A percentile compares a stretch with the other conserved stretches of the same genome.
Evolutionary conservation across 1,284 basidiomycete genomes (phyloP).

Genomic region (Clitocybe nebularis): DNA sequence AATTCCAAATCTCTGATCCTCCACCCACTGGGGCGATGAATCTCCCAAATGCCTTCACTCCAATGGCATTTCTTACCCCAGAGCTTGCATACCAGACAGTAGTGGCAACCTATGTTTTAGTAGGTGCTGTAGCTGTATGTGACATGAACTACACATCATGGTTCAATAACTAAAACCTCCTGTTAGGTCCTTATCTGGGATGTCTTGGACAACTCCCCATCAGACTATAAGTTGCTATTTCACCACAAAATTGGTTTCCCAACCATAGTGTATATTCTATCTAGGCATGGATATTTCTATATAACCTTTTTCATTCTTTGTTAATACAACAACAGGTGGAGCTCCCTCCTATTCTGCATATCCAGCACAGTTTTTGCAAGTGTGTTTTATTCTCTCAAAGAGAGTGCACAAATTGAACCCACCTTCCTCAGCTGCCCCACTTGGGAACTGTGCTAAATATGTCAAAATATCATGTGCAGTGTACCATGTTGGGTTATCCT

Average conservation of each 20-base stretch:
- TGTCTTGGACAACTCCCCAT: neutral
- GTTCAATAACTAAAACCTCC: neutral
- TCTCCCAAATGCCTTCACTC: neutral
- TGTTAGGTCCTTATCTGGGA: neutral
- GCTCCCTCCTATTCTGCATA: neutral
- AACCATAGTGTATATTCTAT: neutral
- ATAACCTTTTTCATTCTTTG: neutral
- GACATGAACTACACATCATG: neutral
- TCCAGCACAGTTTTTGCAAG: neutral
- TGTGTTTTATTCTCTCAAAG: neutral
- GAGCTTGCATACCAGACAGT: neutral
- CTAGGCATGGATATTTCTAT: neutral
- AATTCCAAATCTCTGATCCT: too few relatives aligned
- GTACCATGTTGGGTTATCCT: slow-evolving; percentile 17
- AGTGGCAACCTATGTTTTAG: neutral
- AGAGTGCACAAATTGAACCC: neutral
- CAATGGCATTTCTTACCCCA: neutral
- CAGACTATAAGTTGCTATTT: neutral
- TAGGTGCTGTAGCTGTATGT: neutral
- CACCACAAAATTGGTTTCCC: neutral
- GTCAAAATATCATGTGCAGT: slow-evolving; percentile 6
- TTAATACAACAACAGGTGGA: neutral
- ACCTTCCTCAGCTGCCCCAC: neutral
- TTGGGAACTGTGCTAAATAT: neutral
- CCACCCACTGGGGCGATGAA: too few relatives aligned